These are phyloP conservation scores for Pythium aphanidermatum DNA, from an alignment of 352 stramenopile genomes.

Conservation along the genomic window DNA sequence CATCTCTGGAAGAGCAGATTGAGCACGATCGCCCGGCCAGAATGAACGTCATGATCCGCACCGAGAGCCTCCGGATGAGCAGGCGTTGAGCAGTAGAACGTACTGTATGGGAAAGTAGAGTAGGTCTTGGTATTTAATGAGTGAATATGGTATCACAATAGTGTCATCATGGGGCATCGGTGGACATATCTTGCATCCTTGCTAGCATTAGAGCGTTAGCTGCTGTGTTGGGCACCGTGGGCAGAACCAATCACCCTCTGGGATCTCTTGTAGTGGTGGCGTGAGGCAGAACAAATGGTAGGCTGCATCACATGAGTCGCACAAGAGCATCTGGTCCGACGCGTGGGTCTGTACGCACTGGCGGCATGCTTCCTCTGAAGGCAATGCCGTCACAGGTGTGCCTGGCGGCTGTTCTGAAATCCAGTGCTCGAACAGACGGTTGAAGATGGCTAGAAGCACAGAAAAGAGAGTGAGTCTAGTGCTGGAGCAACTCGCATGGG, in stretches of 20 bases:
- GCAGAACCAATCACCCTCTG: conserved; percentile 78
- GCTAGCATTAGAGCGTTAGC: conserved; percentile 3
- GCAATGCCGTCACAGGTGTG: conserved; percentile 44
- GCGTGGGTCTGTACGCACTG: conserved; percentile 56
- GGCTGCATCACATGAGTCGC: conserved; percentile 77
- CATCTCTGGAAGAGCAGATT: conserved; percentile 6
- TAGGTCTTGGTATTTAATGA: not conserved
- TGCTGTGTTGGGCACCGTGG: conserved; percentile 39
- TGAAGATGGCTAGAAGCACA: conserved; percentile 53
- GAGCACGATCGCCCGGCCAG: conserved; percentile 15
- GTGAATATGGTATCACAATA: not conserved
- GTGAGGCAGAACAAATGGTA: conserved; percentile 81
- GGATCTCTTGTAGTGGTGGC: conserved; percentile 53
- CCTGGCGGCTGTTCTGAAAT: conserved; percentile 43
- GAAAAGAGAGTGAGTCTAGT: conserved; percentile 9
- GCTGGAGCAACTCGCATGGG: not conserved
- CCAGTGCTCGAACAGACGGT: conserved; percentile 75
- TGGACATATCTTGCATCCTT: not conserved
- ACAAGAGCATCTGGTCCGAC: conserved; percentile 74
- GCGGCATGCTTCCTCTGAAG: conserved; percentile 65
- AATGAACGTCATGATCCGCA: conserved; percentile 3
- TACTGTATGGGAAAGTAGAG: no score
- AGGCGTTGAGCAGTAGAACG: no score
- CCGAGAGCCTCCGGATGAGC: conserved; percentile 14
- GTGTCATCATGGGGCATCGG: not conserved